Conservation (phyloP, 2,329 filamentous ascomycete species). For the Fusarium musae region DNA sequence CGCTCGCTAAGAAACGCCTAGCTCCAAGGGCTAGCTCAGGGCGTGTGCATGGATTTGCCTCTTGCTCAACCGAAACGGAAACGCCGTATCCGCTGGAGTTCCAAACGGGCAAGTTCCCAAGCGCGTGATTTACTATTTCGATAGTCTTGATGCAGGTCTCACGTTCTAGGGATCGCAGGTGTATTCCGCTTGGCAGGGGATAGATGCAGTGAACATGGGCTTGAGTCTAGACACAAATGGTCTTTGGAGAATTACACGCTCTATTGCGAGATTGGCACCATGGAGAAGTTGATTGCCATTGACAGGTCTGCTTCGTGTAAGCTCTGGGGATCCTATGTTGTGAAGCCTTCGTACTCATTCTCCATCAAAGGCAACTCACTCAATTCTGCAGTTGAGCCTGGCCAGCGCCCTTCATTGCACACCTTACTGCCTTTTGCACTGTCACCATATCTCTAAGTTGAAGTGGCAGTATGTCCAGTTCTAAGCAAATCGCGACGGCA, state of each 20-base stretch:
- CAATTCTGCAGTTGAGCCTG: not conserved
- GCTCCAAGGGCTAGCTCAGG: not conserved
- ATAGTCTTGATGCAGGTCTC: not conserved
- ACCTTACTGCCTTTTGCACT: fast-evolving
- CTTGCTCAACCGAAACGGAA: not conserved
- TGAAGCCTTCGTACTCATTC: not conserved
- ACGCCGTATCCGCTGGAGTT: not conserved
- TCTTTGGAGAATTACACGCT: not conserved
- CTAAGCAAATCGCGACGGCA: not conserved
- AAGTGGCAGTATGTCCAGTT: not conserved
- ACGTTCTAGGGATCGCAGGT: not conserved
- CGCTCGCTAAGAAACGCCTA: not conserved
- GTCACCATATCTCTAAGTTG: fast-evolving
- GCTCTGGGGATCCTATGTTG: not conserved
- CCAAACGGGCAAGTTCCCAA: not conserved
- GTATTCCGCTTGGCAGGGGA: not conserved
- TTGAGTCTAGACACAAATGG: not conserved
- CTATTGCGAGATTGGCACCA: not conserved
- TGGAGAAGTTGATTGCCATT: not conserved
- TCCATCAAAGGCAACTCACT: not conserved
- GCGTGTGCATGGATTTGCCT: not conserved
- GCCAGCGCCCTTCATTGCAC: fast-evolving
- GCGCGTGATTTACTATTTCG: not conserved
- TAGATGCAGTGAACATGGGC: not conserved
- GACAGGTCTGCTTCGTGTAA: not conserved